Base-by-base conservation (phyloP, 108 stramenopile species). In the Discostella pseudostelligera region DNA sequence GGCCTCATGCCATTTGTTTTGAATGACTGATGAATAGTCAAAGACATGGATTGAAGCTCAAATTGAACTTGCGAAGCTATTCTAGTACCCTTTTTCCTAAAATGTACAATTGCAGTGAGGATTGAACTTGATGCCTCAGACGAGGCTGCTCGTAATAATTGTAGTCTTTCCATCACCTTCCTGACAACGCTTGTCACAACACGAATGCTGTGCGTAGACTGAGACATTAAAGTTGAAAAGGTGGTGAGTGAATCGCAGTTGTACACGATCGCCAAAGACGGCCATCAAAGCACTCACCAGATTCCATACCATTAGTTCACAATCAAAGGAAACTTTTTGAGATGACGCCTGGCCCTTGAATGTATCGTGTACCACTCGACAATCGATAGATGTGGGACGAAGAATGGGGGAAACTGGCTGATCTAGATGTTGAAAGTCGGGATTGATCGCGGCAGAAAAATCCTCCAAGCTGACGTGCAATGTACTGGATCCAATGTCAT, bases 281-380 rank as follows among this genome's bases (percentile, higher is more conserved):
- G 2, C 10, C 16, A 32, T 32, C n/a, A 46, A 29, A 13, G n/a
- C 24, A 42, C 40, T 22, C 55, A 40, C 42, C 45, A 56, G 37
- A 26, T 37, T 28, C 12, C 62, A 64, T 19, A 32, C 19, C 45
- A 84, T 12, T 24, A 70, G 36, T 61, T 88, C 90, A 48, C 86
- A 83, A 63, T 92, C 84, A 11, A 92, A 61, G 0, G 84, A 82
- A 57, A 88, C 67, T 35, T 92, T 86, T 56, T 88, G 85, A 28
- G 83, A 82, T 14, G 85, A 81, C 24, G 80, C 70, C 14, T 72
- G 62, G 1, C 87, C 90, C 12, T 83, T 62, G 40, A 82, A 80
- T 37, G 86, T 92, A 10, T 69, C 55, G 46, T 86, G 82, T 2
- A 84, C 87, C 24, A 82, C 58, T 12, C 90, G 74, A 43, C 87